Evolutionary conservation across 2,329 filamentous ascomycete species (phyloP).

Genomic region (Stagonosporopsis rhizophila): DNA sequence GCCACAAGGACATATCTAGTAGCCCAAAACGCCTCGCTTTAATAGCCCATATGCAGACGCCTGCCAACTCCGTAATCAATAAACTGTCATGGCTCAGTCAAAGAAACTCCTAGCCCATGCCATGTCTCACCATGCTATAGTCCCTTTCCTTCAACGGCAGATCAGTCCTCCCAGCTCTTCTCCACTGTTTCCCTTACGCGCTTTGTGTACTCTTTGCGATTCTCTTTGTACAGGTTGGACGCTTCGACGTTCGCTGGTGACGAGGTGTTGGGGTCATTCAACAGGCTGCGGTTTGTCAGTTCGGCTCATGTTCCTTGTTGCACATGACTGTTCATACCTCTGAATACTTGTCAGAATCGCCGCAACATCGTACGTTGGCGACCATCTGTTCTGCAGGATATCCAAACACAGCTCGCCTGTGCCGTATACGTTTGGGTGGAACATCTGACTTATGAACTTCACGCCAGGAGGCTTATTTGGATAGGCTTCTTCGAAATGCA

Average conservation of each 20-base stretch:
- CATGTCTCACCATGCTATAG: conserved; percentile 18
- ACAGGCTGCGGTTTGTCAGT: conserved; percentile 65
- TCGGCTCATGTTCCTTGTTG: conserved; percentile 4
- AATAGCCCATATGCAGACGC: conserved; percentile 22
- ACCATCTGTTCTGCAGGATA: conserved; percentile 98
- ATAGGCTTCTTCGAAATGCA: conserved; percentile 99
- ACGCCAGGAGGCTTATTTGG: conserved; percentile 97
- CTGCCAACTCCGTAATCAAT: conserved; percentile 18
- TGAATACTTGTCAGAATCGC: conserved; percentile 97
- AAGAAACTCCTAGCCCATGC: conserved; percentile 32
- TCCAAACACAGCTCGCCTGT: conserved; percentile 96
- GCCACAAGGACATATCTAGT: conserved; percentile 21
- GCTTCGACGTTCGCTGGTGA: conserved; percentile 98
- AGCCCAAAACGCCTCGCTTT: conserved; percentile 38
- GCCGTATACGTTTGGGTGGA: conserved; percentile 97
- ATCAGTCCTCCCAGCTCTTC: conserved; percentile 96
- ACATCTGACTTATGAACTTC: conserved; percentile 99
- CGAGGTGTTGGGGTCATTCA: conserved; percentile 98
- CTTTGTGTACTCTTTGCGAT: conserved; percentile 95
- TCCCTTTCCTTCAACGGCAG: background rate
- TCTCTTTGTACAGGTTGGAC: conserved; percentile 98
- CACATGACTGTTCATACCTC: conserved; percentile 65
- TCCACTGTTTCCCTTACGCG: conserved; percentile 95
- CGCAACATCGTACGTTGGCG: conserved; percentile 96
- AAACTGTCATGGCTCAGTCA: conserved; percentile 19